Base-by-base conservation (phyloP, 2,329 filamentous ascomycete genomes). In the Xylariomycetidae sp. region DNA sequence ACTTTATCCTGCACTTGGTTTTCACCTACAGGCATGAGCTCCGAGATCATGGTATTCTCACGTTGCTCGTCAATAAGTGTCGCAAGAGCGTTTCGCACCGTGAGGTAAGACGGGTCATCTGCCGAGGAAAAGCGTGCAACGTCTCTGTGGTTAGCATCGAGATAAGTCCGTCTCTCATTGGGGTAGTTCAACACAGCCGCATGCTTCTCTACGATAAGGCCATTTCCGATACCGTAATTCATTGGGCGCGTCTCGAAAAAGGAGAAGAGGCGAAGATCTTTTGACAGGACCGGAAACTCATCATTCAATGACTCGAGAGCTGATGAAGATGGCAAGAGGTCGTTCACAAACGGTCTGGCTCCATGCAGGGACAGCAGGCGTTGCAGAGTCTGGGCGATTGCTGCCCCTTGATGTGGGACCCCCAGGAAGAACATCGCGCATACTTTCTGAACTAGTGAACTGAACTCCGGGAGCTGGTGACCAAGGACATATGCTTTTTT, bases 381-480 rank as follows among this genome's bases (percentile, higher is more conserved):
- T 8, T 33, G 42, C 1, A 60, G 28, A 0, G 48, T 33, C 17
- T 50, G 29, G 1, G 60, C 58, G 9, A 57, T 36, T 6, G 34
- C 35, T 5, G 53, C 44, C 1, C 55, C 55, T 15, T 49, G 45
- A 30, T 67, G 63, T 9, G 62, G 63, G 1, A 60, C 64, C 0
- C 51, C 61, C 0, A 66, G 41, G 25, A 66, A 66, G 16, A 65
- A 44, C 0, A 65, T 54, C 1, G 52, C 45, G 3, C 33, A 34
- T 4, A 62, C 40, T 3, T 53, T 40, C 0, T 42, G 23, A 4
- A 46, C 45, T 2, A 61, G 18, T 0, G 38, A 15, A 2, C 33
- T 11, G 30, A 50, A 62, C 2, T 42, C 40, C 0, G 22, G n/a
- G 1, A 41, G 30, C 8, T 53, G 46, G 4, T 38, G 38, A 3